Evolutionary conservation across 257 asterid genomes (phyloP), one percentile per base, ranked within the genome.

Genomic region (Ehretia macrophylla): DNA sequence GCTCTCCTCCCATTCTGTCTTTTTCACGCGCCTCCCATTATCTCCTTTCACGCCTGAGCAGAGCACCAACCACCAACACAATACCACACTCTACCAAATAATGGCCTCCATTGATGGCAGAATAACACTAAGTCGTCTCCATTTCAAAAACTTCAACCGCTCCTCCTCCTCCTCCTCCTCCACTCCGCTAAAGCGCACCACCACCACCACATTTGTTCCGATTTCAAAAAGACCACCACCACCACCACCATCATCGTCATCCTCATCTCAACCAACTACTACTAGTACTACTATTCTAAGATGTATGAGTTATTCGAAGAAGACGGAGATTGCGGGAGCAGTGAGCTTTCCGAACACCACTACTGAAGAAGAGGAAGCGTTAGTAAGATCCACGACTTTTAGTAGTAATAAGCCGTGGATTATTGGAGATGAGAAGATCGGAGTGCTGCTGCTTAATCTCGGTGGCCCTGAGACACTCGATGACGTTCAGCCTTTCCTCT

Each of bases 401-500:
- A 27, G 35, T 27, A 27, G 5, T 1, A 42, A 1, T 3, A 14
- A 42, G 47, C 11, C 21, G 20, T 16, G 84, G 40, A 47, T 78
- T 67, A 69, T 72, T 72, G 91, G 81, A 18, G 82, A 83, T 63
- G 99, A 81, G 20, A 92, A 86, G 76, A 77, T 92, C 66, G 99
- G 99, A 55, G 99, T 92, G 14, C 73, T 92, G 75, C 74, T 92
- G 71, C 90, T 92, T 66, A 92, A 92, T 80, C 97, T 92, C 67
- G 99, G 99, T 62, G 99, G 99, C 14, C 99, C 99, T 11, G 99
- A 92, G 74, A 84, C 99, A 66, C 93, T 92, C 47, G 99, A 92
- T 46, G 99, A 92, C 50, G 99, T 92, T 16, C 99, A 92, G 63
- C 99, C 99, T 9, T 92, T 92, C 81, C 72, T 92, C 81, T 92